Evolutionary conservation across 805 yeast species (phyloP), one percentile per base, ranked within the genome.

Genomic region (Kuraishia molischiana): DNA sequence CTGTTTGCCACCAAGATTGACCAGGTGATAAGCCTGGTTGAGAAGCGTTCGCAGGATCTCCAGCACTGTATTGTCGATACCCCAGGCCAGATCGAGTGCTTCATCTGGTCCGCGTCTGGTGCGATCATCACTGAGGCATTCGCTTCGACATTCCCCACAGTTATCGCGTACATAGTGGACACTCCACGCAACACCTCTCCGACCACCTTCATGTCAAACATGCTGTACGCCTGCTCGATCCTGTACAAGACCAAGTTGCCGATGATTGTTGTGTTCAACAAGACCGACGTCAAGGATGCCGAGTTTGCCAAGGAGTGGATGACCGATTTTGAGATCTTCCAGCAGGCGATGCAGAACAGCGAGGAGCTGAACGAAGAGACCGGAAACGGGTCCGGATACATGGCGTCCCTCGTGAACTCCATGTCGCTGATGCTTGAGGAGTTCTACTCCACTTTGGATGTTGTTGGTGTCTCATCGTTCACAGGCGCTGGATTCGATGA

Each of bases 21-120:
- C 57, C 98, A 92, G 62, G 97, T 92, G 4, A 78, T 92, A 35
- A 72, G 74, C 29, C 65, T 92, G 29, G 83, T 90, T 17, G 95
- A 87, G 51, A 86, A 87, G 53, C 75, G 90, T 47, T 63, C 78
- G 1, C 70, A 66, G 18, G 57, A 62, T 38, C 68, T 68, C 46
- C 59, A 75, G 17, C 81, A 87, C 56, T 84, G 89, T 45, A 79
- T 92, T 28, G 75, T 90, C 36, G 99, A 92, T 61, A 92, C 99
- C 1, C 99, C 99, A 0, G 99, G 99, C 10, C 99, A 92, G 61
- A 92, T 92, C 44, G 99, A 92, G 60, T 89, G 97, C 63, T 92
- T 92, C 57, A 87, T 92, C 32, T 92, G 99, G 98, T 80, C 94
- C 34, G 98, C 98, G 0, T 84, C 95, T 18, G 99, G 99, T 10